Evolutionary conservation across 2,329 filamentous ascomycete genomes (phyloP).

Genomic region (Monosporascus sp.): DNA sequence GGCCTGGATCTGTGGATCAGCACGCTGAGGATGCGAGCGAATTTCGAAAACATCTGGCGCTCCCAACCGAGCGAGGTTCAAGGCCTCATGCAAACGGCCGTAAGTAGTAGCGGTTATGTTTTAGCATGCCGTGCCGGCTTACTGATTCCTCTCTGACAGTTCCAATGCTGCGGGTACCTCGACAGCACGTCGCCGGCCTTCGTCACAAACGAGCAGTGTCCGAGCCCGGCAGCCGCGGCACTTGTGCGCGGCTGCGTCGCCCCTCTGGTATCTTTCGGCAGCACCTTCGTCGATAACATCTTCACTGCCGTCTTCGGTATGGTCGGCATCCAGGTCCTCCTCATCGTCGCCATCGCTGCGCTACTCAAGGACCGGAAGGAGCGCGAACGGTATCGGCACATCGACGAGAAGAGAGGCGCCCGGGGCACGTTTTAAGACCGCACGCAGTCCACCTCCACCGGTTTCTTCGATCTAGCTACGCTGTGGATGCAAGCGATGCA

Average conservation of each 20-base stretch:
- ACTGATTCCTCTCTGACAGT: constrained; percentile 41
- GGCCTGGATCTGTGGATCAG: constrained; percentile 68
- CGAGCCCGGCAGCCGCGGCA: constrained; percentile 64
- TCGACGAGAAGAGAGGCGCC: constrained; percentile 70
- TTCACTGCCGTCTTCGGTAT: constrained; percentile 79
- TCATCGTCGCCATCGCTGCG: constrained; percentile 68
- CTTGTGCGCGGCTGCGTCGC: constrained; percentile 65
- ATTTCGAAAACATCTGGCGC: constrained; percentile 57
- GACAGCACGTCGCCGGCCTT: constrained; percentile 70
- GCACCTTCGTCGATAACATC: constrained; percentile 66
- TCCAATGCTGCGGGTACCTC: constrained; percentile 74
- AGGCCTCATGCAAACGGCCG: constrained; percentile 64
- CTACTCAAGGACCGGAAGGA: constrained; percentile 78
- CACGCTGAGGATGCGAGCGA: constrained; percentile 62
- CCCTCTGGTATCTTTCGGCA: constrained; percentile 63
- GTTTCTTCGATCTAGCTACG: not conserved
- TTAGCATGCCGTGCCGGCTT: constrained; percentile 9
- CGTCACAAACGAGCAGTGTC: constrained; percentile 61
- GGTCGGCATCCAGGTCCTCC: constrained; percentile 63
- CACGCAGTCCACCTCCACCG: not conserved
- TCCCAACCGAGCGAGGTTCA: constrained; percentile 53
- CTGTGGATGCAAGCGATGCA: not conserved
- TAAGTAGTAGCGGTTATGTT: constrained; percentile 32
- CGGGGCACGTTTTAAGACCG: constrained; percentile 40
- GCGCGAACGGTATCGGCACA: constrained; percentile 70